Evolutionary conservation across 805 yeast species (phyloP), one percentile per base, ranked within the genome.

Genomic region (Yamadazyma laniorum): DNA sequence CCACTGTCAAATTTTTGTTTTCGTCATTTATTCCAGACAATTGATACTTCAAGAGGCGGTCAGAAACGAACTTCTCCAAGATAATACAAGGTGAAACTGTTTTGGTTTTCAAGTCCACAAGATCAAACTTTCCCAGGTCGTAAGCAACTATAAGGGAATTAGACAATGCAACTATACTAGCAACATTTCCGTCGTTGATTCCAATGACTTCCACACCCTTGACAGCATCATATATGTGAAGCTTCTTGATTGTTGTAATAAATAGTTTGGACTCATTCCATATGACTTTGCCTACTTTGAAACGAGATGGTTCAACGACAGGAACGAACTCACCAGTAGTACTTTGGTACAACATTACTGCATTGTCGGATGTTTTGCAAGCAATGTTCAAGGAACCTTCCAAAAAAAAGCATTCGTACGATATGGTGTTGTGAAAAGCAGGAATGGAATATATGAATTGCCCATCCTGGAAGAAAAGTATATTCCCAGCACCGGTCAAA

Each of bases 1-100:
- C 67, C 2, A 11, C 14, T 7, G 19, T 19, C 3, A 32, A 25
- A 12, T 28, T 28, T 8, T 30, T 35, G 6, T 11, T 21, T 4
- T 23, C 37, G 8, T 31, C 40, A 23, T 42, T 35, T 4, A 31
- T 28, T 2, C 35, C 26, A 15, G 13, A 16, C n/a, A 40, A 25
- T 23, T 32, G 39, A 26, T 23, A 25, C 25, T 31, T 25, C 4
- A 40, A 21, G 9, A 35, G 18, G n/a, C 17, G 6, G 9, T 15
- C 18, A 2, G 32, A 9, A 7, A 19, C 19, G 13, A 30, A 17
- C 18, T 34, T 39, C 14, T 31, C 35, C 32, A 37, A 31, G 7
- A 11, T 9, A 11, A n/a, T 29, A 25, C 35, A 37, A 14, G 31
- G 29, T 6, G n/a, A 17, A 5, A 25, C 13, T 6, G 29, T 14